phyloP scores from a whole-genome alignment of 2,329 filamentous ascomycete genomes.

The Gliomastix tumulicola region DNA sequence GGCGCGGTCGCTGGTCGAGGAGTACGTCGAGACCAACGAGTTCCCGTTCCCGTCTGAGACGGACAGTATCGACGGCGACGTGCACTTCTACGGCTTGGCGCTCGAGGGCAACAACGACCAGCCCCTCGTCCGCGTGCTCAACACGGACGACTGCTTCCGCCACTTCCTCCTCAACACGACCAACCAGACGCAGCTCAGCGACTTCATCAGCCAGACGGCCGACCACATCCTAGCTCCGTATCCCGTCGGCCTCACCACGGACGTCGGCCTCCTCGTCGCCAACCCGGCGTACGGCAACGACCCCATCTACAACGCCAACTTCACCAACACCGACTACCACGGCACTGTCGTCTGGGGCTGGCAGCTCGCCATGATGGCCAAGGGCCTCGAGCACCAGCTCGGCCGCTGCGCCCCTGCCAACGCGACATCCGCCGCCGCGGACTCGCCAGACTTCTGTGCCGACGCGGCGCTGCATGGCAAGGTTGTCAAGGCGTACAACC shows the following conservation, averaged over 20 bases:
- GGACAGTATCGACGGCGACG: conserved; percentile 24
- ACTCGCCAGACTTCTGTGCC: conserved; percentile 6
- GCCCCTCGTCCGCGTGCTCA: conserved; percentile 47
- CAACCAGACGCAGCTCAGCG: conserved; percentile 46
- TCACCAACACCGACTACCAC: conserved; percentile 50
- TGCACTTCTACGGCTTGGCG: conserved; percentile 44
- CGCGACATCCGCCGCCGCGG: not conserved
- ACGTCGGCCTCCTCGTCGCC: conserved; percentile 50
- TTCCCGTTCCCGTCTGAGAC: conserved; percentile 26
- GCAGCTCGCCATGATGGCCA: conserved; percentile 59
- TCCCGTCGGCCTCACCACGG: conserved; percentile 49
- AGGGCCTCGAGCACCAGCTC: conserved; percentile 51
- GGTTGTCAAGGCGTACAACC: conserved; percentile 46
- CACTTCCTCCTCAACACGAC: conserved; percentile 56
- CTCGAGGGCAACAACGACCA: conserved; percentile 44
- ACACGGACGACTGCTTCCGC: conserved; percentile 59
- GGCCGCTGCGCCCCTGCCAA: conserved; percentile 32
- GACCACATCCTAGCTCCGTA: conserved; percentile 51
- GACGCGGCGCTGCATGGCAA: conserved; percentile 28
- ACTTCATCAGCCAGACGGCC: conserved; percentile 49
- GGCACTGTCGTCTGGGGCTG: conserved; percentile 60
- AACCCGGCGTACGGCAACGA: conserved; percentile 51
- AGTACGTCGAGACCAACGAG: conserved; percentile 27
- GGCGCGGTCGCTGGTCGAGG: conserved; percentile 37
- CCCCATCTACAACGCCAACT: conserved; percentile 39